Percentiles rank a stretch among this genome's conserved stretches.
These are phyloP conservation scores for Lactarius sanguifluus DNA, from an alignment of 768 basidiomycete species.

Conservation along the genomic window DNA sequence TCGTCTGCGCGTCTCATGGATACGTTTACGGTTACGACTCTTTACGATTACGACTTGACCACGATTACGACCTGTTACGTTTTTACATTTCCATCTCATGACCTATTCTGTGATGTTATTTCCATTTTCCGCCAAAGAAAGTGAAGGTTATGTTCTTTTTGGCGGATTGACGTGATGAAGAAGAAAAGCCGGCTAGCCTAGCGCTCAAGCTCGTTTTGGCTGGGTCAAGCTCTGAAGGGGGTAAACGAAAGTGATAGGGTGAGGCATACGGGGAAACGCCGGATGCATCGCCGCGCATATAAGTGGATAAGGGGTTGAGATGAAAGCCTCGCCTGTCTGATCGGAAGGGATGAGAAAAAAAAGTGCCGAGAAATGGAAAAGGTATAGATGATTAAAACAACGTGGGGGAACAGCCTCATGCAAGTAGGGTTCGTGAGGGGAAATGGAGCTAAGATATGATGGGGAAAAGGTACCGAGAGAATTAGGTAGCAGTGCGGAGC, in stretches of 20 bases:
- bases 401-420: slow-evolving; percentile 29
- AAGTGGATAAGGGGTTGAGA: slow-evolving; percentile 29
- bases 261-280: slow-evolving; percentile 23
- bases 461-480: slow-evolving; percentile 4
- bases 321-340: slow-evolving; percentile 30
- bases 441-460: slow-evolving; percentile 5
- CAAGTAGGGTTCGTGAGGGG: slow-evolving; percentile 16
- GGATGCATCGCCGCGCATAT: slow-evolving; percentile 28
- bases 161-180: slow-evolving; percentile 27
- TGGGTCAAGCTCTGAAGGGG: slow-evolving; percentile 25
- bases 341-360: slow-evolving; percentile 30
- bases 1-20: slow-evolving; percentile 34
- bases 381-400: slow-evolving; percentile 31
- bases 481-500: neutral
- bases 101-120: slow-evolving; percentile 24
- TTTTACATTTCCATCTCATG: slow-evolving; percentile 21
- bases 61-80: slow-evolving; percentile 31
- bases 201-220: slow-evolving; percentile 25
- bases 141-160: slow-evolving; percentile 21
- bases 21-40: slow-evolving; percentile 35
- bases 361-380: slow-evolving; percentile 30
- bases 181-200: slow-evolving; percentile 20
- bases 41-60: slow-evolving; percentile 38
- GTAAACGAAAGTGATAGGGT: slow-evolving; percentile 19
- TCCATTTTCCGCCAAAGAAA: slow-evolving; percentile 14